These are phyloP conservation scores for Babesia ovis DNA, from an alignment of 169 alveolate genomes.

Conservation along the genomic window DNA sequence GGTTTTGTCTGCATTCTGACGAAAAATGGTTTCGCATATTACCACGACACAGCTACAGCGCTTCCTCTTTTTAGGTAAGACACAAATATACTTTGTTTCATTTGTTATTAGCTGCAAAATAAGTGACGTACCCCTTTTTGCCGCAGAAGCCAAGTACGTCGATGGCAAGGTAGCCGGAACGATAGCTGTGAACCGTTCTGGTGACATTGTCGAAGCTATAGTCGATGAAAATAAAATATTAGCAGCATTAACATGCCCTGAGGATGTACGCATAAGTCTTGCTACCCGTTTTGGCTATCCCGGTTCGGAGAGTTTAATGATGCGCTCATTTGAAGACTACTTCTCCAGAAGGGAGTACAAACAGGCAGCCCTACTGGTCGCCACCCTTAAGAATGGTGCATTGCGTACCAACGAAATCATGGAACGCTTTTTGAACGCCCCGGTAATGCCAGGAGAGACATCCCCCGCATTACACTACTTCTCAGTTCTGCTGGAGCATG, in stretches of 20 bases:
- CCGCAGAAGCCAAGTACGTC: conserved; percentile 33
- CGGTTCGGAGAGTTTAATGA: conserved; percentile 91
- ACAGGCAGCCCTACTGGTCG: conserved; percentile 95
- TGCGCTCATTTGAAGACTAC: conserved; percentile 84
- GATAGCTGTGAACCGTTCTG: conserved; percentile 49
- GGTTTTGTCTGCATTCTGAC: conserved; percentile 83
- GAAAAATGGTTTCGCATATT: conserved; percentile 72
- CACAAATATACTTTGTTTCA: background rate
- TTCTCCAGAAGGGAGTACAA: conserved; percentile 86
- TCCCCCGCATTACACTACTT: conserved; percentile 95
- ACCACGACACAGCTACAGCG: conserved; percentile 73
- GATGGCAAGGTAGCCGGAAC: conserved; percentile 48
- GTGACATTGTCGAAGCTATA: conserved; percentile 34
- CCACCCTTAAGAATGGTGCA: conserved; percentile 91
- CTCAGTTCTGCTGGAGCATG: conserved; percentile 94
- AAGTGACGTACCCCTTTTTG: conserved; percentile 46
- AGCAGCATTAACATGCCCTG: conserved; percentile 37
- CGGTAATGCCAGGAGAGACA: conserved; percentile 85
- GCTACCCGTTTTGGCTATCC: conserved; percentile 81
- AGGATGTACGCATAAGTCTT: conserved; percentile 46
- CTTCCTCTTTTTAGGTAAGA: conserved; percentile 41
- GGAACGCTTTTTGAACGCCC: conserved; percentile 89
- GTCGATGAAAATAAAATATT: conserved; percentile 62
- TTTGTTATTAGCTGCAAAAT: background rate
- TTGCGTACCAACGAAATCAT: conserved; percentile 94